Evolutionary conservation across 1,284 basidiomycete genomes (phyloP), one percentile per base, ranked within the genome.

Genomic region (Moniliophthora roreri): DNA sequence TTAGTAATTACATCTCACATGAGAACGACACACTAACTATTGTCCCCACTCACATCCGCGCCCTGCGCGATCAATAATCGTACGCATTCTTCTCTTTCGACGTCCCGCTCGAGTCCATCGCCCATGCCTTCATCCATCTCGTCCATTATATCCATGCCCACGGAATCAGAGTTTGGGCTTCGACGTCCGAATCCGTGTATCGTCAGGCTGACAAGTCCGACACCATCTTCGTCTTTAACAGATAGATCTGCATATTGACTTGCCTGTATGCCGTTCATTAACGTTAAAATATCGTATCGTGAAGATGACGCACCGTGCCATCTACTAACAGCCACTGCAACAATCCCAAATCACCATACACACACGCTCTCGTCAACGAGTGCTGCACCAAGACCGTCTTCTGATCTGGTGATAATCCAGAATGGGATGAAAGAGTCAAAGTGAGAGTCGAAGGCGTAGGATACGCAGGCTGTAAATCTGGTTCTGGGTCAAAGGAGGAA

Each of bases 11-110:
- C 21, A 44, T 15, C 23, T 41, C 45, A 49, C 47, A 48, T 35
- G 15, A 21, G 39, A 15, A 69, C 66, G 52, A 52, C 45, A 38
- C 41, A 73, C 79, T 51, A 62, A 88, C 89, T 79, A 62, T 84
- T 75, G 67, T 95, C 93, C 24, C 78, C 73, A 44, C 70, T 74
- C 47, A 91, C 71, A 62, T 92, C 86, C 44, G 87, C 89, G 48
- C 93, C 90, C 63, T 93, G 85, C 42, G 83, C 79, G 15, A 93
- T 83, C 34, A 97, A 75, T 40, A 93, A 69, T 49, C 93, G 77
- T 1, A 95, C 89, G 55, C 86, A 90, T 68, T 97, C 94, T 68
- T 96, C 93, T 56, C 89, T 79, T 64, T 95, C 93, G 13, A 92
- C 78, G 54, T 91, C 89, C 60, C 85, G 80, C 58, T 92, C 89